Conservation (phyloP, 2,329 filamentous ascomycete species). For the Rhinocladiella similis region DNA sequence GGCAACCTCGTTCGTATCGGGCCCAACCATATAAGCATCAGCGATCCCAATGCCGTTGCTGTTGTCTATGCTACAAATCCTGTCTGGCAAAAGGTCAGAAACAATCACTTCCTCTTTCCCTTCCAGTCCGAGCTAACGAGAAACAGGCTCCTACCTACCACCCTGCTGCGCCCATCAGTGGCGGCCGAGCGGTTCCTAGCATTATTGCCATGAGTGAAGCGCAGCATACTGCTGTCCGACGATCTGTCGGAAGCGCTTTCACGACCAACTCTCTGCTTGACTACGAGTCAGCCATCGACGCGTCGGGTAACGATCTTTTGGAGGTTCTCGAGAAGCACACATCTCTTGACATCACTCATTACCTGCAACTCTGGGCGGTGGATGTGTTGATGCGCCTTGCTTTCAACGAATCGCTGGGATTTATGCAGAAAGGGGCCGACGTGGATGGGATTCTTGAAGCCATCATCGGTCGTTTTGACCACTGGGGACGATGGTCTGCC, state of each 20-base stretch:
- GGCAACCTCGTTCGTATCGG: constrained; percentile 16
- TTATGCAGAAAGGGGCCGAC: constrained; percentile 71
- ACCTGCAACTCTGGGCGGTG: constrained; percentile 79
- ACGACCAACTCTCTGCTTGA: constrained; percentile 13
- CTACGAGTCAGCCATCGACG: constrained; percentile 12
- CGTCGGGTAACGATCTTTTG: neutral
- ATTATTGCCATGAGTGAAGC: constrained; percentile 14
- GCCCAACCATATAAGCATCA: constrained; percentile 13
- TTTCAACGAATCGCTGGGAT: constrained; percentile 67
- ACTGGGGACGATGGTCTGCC: constrained; percentile 13
- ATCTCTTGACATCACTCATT: constrained; percentile 36
- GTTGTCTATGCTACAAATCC: constrained; percentile 8
- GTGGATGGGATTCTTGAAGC: constrained; percentile 50
- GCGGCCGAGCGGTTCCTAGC: constrained; percentile 9
- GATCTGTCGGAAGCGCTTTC: constrained; percentile 13
- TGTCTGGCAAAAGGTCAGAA: constrained; percentile 4
- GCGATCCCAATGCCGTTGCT: constrained; percentile 12
- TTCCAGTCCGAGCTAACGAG: neutral
- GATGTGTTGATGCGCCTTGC: constrained; percentile 56
- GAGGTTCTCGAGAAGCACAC: neutral
- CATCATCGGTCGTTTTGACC: constrained; percentile 12
- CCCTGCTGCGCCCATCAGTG: constrained; percentile 1
- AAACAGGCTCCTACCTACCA: constrained; percentile 8
- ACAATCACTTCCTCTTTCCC: too few relatives aligned
- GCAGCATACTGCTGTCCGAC: constrained; percentile 9